phyloP scores from a whole-genome alignment of 495 filamentous ascomycete genomes.

The Bacidia gigantensis region DNA sequence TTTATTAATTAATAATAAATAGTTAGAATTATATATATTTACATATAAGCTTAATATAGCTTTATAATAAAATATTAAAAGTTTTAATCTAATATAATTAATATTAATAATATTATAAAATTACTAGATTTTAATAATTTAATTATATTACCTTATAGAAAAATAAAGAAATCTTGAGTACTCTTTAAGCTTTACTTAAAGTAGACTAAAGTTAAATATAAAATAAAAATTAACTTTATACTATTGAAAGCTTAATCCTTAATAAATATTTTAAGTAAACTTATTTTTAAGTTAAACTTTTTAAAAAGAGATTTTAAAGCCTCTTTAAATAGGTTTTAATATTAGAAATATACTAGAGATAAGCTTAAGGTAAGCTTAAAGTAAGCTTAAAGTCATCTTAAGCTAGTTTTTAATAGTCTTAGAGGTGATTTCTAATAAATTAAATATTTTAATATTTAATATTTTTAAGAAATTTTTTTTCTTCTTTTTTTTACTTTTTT shows the following conservation, averaged over 20 bases:
- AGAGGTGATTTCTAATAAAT: too few relatives aligned
- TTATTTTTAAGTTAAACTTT: too few relatives aligned
- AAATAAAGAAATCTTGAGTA: neutral
- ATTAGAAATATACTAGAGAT: neutral
- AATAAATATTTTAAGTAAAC: too few relatives aligned
- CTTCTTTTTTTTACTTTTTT: neutral
- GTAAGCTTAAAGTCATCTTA: too few relatives aligned
- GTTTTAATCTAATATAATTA: neutral
- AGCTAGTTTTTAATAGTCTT: too few relatives aligned
- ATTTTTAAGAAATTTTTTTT: neutral
- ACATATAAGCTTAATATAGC: neutral
- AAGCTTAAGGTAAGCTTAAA: neutral
- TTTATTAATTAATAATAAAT: too few relatives aligned
- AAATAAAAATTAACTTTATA: neutral
- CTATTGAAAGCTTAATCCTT: too few relatives aligned
- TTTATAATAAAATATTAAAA: neutral
- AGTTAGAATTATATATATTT: neutral
- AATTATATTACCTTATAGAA: neutral
- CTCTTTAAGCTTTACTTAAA: neutral
- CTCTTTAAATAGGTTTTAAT: neutral
- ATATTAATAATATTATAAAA: too few relatives aligned
- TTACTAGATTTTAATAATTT: too few relatives aligned
- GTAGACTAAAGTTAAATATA: neutral
- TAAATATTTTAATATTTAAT: neutral
- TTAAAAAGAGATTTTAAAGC: neutral